These are phyloP conservation scores for Plasmodium vinckei DNA, from an alignment of 169 alveolate genomes.

Conservation along the genomic window DNA sequence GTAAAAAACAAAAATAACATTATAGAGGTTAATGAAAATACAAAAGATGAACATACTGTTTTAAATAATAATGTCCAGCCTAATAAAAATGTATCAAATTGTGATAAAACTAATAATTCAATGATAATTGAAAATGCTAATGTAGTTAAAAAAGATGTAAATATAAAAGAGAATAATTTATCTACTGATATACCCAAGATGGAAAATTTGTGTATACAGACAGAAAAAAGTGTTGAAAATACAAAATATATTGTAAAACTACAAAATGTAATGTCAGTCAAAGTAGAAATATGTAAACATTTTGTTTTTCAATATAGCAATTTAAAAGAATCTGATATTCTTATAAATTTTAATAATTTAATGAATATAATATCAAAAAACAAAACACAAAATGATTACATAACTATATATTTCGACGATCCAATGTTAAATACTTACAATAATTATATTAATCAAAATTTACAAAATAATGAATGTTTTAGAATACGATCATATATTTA, in stretches of 20 bases:
- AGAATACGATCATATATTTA: constrained; percentile 35
- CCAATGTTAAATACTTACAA: constrained; percentile 11
- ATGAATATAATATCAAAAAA: constrained; percentile 33
- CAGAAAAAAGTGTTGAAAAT: background rate
- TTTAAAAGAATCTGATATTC: constrained; percentile 27
- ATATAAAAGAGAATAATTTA: background rate
- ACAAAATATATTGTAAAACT: constrained; percentile 33
- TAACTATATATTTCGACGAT: constrained; percentile 61
- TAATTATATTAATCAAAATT: constrained; percentile 39
- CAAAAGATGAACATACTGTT: background rate
- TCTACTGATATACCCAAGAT: no score
- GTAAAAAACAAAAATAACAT: background rate
- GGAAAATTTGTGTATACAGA: no score
- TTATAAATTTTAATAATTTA: constrained; percentile 17
- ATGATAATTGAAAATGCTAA: background rate
- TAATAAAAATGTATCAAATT: background rate
- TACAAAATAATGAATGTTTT: background rate
- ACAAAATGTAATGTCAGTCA: constrained; percentile 14
- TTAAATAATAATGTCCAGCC: background rate
- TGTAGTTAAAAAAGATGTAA: background rate
- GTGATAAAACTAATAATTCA: background rate
- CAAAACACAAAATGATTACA: constrained; percentile 11
- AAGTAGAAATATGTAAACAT: constrained; percentile 35
- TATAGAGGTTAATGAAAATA: background rate
- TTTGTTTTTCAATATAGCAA: constrained; percentile 16